Conservation (phyloP, 2,329 filamentous ascomycete species). For the Pleomassaria siparia region DNA sequence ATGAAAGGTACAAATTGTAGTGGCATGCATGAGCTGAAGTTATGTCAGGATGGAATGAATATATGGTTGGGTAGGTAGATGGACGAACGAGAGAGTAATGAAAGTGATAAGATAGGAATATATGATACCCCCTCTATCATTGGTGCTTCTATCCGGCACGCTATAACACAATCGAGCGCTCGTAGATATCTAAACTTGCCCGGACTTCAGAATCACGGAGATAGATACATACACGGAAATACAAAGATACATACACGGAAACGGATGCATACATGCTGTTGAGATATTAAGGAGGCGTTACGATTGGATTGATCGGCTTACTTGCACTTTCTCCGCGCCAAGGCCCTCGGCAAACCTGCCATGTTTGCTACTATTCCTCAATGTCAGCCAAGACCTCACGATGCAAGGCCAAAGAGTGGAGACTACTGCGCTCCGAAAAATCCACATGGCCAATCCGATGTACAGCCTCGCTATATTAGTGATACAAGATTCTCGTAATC, state of each 20-base stretch:
- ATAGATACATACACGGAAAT: too few relatives aligned
- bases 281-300: background rate
- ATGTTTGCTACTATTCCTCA: background rate
- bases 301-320: background rate
- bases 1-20: background rate
- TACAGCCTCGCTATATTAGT: background rate
- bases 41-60: slow-evolving; percentile 2
- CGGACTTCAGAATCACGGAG: too few relatives aligned
- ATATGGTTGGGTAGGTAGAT: background rate
- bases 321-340: background rate
- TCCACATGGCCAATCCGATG: background rate
- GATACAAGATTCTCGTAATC: background rate
- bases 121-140: background rate
- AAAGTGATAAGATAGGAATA: background rate
- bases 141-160: background rate
- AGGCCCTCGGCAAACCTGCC: slow-evolving; percentile 24
- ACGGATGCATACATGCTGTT: background rate
- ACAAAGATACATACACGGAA: background rate
- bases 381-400: slow-evolving; percentile 1
- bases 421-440: background rate
- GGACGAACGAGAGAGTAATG: background rate
- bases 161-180: background rate
- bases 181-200: background rate
- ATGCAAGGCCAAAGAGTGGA: slow-evolving; percentile 4
- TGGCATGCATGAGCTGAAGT: background rate